Percentiles rank a stretch among this genome's conserved stretches.
These are phyloP conservation scores for Stagonosporopsis rhizophila DNA, from an alignment of 2,329 filamentous ascomycete species.

Conservation along the genomic window DNA sequence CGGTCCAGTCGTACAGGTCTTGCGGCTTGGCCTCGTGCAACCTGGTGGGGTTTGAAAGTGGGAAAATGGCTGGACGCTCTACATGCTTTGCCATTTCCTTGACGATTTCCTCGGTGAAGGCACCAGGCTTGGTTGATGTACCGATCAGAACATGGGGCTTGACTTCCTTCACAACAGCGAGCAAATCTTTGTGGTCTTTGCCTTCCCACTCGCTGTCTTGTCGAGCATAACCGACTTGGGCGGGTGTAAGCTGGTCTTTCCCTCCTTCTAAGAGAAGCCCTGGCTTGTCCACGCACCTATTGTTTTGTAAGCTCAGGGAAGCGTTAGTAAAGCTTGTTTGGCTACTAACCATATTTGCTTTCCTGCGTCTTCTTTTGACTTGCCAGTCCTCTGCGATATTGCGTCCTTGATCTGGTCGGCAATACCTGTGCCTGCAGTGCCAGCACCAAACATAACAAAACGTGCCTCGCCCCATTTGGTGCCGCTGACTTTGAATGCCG, in stretches of 20 bases:
- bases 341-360: constrained; percentile 73
- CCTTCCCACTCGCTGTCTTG: constrained; percentile 68
- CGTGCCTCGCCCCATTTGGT: constrained; percentile 72
- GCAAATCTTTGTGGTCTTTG: constrained; percentile 64
- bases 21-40: constrained; percentile 82
- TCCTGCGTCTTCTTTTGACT: constrained; percentile 74
- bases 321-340: background rate
- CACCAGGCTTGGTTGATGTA: constrained; percentile 77
- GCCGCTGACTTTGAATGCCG: constrained; percentile 73
- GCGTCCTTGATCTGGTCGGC: constrained; percentile 84
- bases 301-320: background rate
- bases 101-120: constrained; percentile 78
- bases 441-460: constrained; percentile 79
- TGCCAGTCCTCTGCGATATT: constrained; percentile 71
- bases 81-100: constrained; percentile 77
- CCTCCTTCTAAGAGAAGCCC: constrained; percentile 74
- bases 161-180: constrained; percentile 71
- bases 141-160: constrained; percentile 84
- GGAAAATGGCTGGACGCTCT: constrained; percentile 82
- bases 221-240: constrained; percentile 72
- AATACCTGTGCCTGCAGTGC: constrained; percentile 83
- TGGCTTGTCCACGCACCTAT: constrained; percentile 75
- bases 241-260: constrained; percentile 66
- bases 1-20: constrained; percentile 79
- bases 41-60: constrained; percentile 83